Conservation (phyloP, 495 filamentous ascomycete genomes). For the Trypethelium eluteriae region DNA sequence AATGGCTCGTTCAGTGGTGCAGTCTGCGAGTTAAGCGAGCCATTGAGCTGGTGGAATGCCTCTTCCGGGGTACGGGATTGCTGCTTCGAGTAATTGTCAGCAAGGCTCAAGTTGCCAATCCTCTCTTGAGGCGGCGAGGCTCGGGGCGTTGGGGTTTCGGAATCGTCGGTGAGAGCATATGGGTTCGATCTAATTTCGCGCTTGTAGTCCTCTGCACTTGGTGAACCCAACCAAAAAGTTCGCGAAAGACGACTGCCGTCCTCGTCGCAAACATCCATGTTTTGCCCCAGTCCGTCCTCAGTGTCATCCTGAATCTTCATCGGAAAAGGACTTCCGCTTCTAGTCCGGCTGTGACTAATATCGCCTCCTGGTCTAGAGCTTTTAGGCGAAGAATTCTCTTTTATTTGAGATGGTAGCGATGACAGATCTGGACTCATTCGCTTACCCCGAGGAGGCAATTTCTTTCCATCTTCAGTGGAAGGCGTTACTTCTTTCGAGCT, state of each 20-base stretch:
- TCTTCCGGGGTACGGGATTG: conserved; percentile 19
- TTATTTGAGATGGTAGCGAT: not conserved
- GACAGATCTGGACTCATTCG: conserved; percentile 18
- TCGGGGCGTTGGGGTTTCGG: not conserved
- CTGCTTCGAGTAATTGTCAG: not conserved
- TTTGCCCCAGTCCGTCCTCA: not conserved
- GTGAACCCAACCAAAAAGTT: not conserved
- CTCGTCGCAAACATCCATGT: not conserved
- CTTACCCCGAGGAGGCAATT: conserved; percentile 6
- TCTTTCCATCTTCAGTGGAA: not conserved
- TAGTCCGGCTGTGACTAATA: not conserved
- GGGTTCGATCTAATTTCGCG: conserved; percentile 1
- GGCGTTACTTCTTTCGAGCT: conserved; percentile 5
- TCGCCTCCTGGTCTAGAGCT: not conserved
- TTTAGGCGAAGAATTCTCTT: not conserved
- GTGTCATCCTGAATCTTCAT: not conserved
- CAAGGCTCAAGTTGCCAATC: not conserved
- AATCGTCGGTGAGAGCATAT: not conserved
- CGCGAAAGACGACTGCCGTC: not conserved
- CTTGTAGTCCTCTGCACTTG: not conserved
- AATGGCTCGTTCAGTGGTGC: not conserved
- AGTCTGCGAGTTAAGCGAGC: not conserved
- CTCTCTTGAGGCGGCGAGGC: not conserved
- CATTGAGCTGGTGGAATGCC: conserved; percentile 17
- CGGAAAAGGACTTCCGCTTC: not conserved